Evolutionary conservation across 306 rosid genomes (phyloP).

Genomic region (Potentilla sterilis): DNA sequence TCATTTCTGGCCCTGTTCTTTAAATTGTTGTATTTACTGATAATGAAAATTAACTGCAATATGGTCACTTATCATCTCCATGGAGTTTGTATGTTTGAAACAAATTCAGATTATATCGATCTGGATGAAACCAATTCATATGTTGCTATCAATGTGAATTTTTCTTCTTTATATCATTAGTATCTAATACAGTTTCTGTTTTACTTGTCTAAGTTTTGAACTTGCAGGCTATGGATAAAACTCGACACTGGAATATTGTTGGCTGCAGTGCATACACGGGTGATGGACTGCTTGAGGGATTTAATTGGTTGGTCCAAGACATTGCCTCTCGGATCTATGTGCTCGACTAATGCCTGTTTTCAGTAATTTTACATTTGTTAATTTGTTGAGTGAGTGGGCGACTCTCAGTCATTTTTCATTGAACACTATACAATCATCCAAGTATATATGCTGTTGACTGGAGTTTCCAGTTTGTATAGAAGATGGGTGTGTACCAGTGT

Average conservation of each 20-base stretch:
- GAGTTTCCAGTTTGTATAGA: neutral
- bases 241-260: conserved; percentile 74
- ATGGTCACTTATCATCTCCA: neutral
- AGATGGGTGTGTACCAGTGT: neutral
- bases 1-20: neutral
- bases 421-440: neutral
- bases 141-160: neutral
- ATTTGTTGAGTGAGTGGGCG: neutral
- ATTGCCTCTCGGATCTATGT: conserved; percentile 79
- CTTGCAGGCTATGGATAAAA: conserved; percentile 75
- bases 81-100: neutral
- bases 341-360: conserved; percentile 31
- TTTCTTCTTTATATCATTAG: neutral
- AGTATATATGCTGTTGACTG: neutral
- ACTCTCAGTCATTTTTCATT: neutral
- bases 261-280: conserved; percentile 86
- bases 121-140: neutral
- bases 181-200: conserved; percentile 9
- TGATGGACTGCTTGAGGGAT: conserved; percentile 74
- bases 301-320: conserved; percentile 90
- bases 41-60: neutral
- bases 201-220: conserved; percentile 50
- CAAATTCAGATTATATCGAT: neutral
- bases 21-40: neutral
- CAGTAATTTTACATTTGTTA: conserved; percentile 3